phyloP scores from a whole-genome alignment of 768 basidiomycete genomes.

The Russula olivacea region DNA sequence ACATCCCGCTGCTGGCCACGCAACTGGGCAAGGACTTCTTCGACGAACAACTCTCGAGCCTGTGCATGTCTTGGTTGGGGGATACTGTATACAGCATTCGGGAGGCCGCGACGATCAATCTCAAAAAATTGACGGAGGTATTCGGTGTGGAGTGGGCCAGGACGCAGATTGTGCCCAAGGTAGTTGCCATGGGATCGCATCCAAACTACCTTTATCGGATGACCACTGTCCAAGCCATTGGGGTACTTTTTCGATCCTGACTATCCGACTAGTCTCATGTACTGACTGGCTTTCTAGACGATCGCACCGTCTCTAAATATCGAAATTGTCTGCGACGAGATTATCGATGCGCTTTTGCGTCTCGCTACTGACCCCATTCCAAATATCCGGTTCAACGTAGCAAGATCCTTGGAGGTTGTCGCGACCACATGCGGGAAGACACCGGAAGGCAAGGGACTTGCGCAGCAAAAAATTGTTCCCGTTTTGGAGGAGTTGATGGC shows the following conservation, averaged over 20 bases:
- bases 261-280: not conserved
- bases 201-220: slow-evolving; percentile 96
- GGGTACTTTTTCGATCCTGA: slow-evolving; percentile 48
- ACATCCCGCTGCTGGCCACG: slow-evolving; percentile 97
- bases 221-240: slow-evolving; percentile 98
- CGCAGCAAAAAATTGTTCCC: slow-evolving; percentile 70
- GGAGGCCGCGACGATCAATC: slow-evolving; percentile 94
- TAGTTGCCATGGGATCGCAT: slow-evolving; percentile 94
- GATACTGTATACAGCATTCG: slow-evolving; percentile 98
- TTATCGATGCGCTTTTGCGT: slow-evolving; percentile 76
- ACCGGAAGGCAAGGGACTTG: slow-evolving; percentile 68
- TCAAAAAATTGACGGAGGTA: slow-evolving; percentile 95
- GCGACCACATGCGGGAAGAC: slow-evolving; percentile 59
- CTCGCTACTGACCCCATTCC: slow-evolving; percentile 90
- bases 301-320: slow-evolving; percentile 85
- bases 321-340: slow-evolving; percentile 76
- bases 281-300: slow-evolving; percentile 49
- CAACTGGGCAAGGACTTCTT: slow-evolving; percentile 96
- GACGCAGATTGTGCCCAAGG: slow-evolving; percentile 89
- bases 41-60: slow-evolving; percentile 91
- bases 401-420: slow-evolving; percentile 89
- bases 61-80: slow-evolving; percentile 99
- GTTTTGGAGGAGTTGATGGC: slow-evolving; percentile 79
- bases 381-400: slow-evolving; percentile 98
- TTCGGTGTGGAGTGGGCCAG: slow-evolving; percentile 99